Base-by-base conservation (phyloP, 192 early-diverging fungal species). In the Gaertneriomyces sp. region DNA sequence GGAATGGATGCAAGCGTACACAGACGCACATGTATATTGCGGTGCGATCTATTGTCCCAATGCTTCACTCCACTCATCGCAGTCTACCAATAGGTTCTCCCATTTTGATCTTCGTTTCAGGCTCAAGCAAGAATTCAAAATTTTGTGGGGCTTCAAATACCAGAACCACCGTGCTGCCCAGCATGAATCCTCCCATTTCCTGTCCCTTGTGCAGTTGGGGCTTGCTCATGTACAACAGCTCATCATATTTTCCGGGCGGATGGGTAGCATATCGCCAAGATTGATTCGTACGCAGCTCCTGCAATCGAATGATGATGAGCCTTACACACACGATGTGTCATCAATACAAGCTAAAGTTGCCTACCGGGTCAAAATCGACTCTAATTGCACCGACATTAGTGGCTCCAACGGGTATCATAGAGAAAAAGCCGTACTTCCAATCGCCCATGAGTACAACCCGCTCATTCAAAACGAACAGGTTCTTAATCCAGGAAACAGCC, bases 311-410 rank as follows among this genome's bases (percentile, higher is more conserved):
- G 38, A n/a, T 19, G 14, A 38, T 57, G 12, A 38, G 55, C 12
- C 14, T 25, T 14, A 57, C 1, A 17, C 20, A 11, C 16, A 10
- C 14, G n/a, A 17, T 5, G n/a, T 5, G 6, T 60, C 41, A 17
- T 4, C n/a, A 43, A 60, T 52, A 61, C 38, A 54, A 42, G 2
- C 1, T 46, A 45, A 25, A 9, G 51, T 16, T 5, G 45, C 66
- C 74, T 76, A 86, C 88, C 68, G 89, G 84, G 71, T 94, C 94
- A 81, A 96, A 94, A 73, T 98, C 94, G 52, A 99, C 83, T 39
- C 88, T 87, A 63, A 99, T 96, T 11, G 90, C 90, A 1, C 97
- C 97, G 19, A 99, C 97, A 65, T 99, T 99, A 8, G 97, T 99
- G 0, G 97, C 95, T 0, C 93, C 97, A 4, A 99, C 95, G 1